These are phyloP conservation scores for Tetracladium maxilliforme DNA, from an alignment of 2,329 filamentous ascomycete genomes.

Conservation along the genomic window DNA sequence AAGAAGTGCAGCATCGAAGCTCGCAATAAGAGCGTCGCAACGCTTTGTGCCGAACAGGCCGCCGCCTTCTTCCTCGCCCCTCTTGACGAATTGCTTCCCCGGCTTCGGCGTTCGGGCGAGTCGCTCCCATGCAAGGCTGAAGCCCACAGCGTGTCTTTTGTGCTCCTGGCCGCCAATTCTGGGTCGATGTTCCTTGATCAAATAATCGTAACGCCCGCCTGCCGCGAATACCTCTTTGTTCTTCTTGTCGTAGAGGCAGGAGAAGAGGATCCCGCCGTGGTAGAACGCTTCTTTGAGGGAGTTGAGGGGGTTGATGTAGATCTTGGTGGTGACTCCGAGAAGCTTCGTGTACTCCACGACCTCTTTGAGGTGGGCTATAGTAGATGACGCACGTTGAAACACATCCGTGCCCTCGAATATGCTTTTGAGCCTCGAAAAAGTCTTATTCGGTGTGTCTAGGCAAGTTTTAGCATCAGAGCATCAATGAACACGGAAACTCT, in stretches of 20 bases:
- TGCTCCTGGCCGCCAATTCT: constrained; percentile 46
- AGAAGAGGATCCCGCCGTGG: constrained; percentile 71
- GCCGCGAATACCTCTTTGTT: constrained; percentile 79
- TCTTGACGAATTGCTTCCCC: constrained; percentile 53
- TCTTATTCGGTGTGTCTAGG: constrained; percentile 39
- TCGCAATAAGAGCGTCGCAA: constrained; percentile 83
- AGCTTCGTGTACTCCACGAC: constrained; percentile 64
- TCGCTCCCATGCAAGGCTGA: constrained; percentile 80
- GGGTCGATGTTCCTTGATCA: constrained; percentile 73
- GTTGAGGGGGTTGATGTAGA: constrained; percentile 74
- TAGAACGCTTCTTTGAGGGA: constrained; percentile 91
- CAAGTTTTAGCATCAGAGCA: constrained; percentile 2
- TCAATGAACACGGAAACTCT: constrained; percentile 9
- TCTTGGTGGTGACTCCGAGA: constrained; percentile 59
- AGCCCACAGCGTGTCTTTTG: constrained; percentile 74
- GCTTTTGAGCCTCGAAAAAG: constrained; percentile 40
- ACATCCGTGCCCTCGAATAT: constrained; percentile 49
- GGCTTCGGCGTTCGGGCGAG: constrained; percentile 41
- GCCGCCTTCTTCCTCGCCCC: constrained; percentile 39
- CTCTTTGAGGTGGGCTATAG: constrained; percentile 66
- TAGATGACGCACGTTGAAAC: constrained; percentile 60
- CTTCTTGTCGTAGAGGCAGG: constrained; percentile 78
- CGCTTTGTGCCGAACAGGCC: constrained; percentile 5
- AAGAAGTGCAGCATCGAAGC: constrained; percentile 66
- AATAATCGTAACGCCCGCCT: constrained; percentile 79